Conservation (phyloP, 371 early-diverging fungal genomes). For the Quaeritorhiza haematococci region DNA sequence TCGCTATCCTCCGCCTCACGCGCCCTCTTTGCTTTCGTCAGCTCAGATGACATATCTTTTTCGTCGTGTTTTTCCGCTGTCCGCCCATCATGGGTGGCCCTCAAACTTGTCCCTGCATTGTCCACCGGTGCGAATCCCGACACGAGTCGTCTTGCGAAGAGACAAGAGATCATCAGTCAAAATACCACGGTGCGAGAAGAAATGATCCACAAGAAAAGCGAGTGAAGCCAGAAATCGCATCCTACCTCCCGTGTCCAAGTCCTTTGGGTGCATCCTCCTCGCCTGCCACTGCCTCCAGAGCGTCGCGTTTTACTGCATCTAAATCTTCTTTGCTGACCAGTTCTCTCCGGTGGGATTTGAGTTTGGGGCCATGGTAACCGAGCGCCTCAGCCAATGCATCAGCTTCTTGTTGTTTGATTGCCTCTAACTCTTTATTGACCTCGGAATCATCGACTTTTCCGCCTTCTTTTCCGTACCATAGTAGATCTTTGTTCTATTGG, state of each 20-base stretch:
- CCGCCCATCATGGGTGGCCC: constrained; percentile 7
- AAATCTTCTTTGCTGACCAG: constrained; percentile 50
- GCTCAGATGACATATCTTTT: not conserved
- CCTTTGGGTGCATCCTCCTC: constrained; percentile 46
- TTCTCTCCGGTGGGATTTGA: not conserved
- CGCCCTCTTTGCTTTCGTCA: not conserved
- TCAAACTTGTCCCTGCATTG: not conserved
- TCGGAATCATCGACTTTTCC: constrained; percentile 24
- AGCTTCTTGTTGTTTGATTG: constrained; percentile 70
- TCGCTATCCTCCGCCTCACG: not conserved
- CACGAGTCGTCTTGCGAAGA: constrained; percentile 28
- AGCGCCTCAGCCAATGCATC: constrained; percentile 76
- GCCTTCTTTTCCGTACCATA: constrained; percentile 66
- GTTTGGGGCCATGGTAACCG: constrained; percentile 44
- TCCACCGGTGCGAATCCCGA: constrained; percentile 6
- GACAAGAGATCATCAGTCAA: too few species aligned
- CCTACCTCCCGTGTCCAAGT: constrained; percentile 58
- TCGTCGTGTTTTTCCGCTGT: constrained; percentile 7
- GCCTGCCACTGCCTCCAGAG: constrained; percentile 37
- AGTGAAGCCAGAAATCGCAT: not conserved
- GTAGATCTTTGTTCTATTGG: constrained; percentile 3
- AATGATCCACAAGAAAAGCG: not conserved
- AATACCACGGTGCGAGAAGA: constrained; percentile 1
- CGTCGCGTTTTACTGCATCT: constrained; percentile 32
- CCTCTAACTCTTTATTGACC: constrained; percentile 46